phyloP scores from a whole-genome alignment of 257 asterid species.

The Solanum medicagineum region DNA sequence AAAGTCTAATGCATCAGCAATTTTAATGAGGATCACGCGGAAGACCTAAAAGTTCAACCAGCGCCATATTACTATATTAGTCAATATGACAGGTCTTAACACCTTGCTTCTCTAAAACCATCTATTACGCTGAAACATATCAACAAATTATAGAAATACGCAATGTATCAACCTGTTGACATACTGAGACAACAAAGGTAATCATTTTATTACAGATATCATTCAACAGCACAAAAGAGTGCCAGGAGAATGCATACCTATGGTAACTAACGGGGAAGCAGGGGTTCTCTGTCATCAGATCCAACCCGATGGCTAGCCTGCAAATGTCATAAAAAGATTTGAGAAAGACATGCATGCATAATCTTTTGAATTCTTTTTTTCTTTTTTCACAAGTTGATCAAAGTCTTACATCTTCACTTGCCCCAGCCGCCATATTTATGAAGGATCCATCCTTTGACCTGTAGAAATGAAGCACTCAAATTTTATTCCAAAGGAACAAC shows the following conservation, averaged over 20 bases:
- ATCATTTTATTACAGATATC: neutral
- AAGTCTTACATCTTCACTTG: constrained; percentile 63
- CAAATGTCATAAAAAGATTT: neutral
- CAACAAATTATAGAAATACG: neutral
- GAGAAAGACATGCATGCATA: neutral
- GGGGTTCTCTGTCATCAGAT: constrained; percentile 7
- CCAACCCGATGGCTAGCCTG: constrained; percentile 3
- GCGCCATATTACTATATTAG: neutral
- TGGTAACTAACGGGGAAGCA: neutral
- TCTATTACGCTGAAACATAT: neutral
- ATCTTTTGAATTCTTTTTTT: neutral
- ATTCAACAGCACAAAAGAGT: neutral
- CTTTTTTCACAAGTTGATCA: neutral
- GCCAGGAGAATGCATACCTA: neutral
- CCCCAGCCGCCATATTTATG: constrained; percentile 82
- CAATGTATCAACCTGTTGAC: neutral
- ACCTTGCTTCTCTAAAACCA: neutral
- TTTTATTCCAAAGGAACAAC: neutral
- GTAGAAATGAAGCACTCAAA: constrained; percentile 11
- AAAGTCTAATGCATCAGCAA: neutral
- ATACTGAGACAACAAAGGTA: neutral
- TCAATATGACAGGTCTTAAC: neutral
- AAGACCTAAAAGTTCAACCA: neutral
- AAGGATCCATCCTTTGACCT: constrained; percentile 71
- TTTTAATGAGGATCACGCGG: neutral